Evolutionary conservation across 257 asterid genomes (phyloP).

Genomic region (Solanum tarapatanum): DNA sequence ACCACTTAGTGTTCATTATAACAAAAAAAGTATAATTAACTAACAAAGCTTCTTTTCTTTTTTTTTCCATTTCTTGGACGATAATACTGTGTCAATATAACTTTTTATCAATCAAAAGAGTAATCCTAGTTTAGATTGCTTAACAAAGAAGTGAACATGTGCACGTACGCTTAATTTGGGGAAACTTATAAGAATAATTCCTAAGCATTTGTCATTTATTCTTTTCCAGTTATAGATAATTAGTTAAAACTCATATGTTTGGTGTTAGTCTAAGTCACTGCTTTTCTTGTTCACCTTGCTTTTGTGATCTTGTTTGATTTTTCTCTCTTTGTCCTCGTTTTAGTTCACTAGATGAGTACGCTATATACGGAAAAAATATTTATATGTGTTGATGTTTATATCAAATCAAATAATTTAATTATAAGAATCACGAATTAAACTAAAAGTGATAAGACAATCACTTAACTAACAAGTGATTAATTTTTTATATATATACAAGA

Average conservation of each 20-base stretch:
- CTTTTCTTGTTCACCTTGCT: not conserved
- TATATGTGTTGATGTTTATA: not conserved
- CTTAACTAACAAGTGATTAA: not conserved
- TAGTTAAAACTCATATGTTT: not conserved
- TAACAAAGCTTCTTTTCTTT: not conserved
- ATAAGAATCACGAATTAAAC: not conserved
- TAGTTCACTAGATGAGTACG: not conserved
- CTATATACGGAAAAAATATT: not conserved
- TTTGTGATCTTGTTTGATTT: not conserved
- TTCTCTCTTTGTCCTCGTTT: not conserved
- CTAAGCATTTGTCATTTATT: not conserved
- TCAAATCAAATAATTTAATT: not conserved
- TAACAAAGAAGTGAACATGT: not conserved
- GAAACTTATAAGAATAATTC: not conserved
- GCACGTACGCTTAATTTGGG: not conserved
- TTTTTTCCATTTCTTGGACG: not conserved
- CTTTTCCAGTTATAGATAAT: not conserved
- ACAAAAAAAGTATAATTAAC: not conserved
- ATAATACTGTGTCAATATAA: not conserved
- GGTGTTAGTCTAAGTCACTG: not conserved
- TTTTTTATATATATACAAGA: not conserved
- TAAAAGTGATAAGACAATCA: not conserved
- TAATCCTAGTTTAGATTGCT: not conserved
- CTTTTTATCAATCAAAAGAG: not conserved
- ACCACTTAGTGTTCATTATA: not conserved